Percentiles rank a stretch among this genome's conserved stretches.
These are phyloP conservation scores for Colletotrichum sp. DNA, from an alignment of 2,329 filamentous ascomycete species.

Conservation along the genomic window DNA sequence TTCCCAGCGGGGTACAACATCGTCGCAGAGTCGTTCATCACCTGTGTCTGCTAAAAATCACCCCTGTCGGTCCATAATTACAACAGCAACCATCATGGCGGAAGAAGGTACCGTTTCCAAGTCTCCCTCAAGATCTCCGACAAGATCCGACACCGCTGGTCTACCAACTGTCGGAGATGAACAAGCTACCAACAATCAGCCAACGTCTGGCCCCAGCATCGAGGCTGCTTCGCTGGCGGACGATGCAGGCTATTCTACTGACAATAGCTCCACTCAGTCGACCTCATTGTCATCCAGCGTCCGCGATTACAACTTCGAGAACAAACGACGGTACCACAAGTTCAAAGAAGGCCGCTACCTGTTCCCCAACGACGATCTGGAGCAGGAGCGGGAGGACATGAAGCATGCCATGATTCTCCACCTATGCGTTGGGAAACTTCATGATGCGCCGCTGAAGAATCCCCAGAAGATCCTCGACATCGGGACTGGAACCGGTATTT, in stretches of 20 bases:
- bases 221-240: background rate
- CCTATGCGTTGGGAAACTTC: background rate
- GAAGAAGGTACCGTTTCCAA: background rate
- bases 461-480: background rate
- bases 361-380: slow-evolving; percentile 48
- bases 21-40: background rate
- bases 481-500: slow-evolving; percentile 50
- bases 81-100: background rate
- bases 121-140: background rate
- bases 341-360: slow-evolving; percentile 43
- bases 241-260: background rate
- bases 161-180: background rate
- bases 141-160: background rate
- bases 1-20: background rate
- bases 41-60: background rate
- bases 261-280: background rate
- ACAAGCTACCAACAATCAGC: background rate
- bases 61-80: background rate
- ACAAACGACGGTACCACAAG: slow-evolving; percentile 46
- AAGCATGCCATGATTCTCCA: slow-evolving; percentile 33
- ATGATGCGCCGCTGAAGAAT: background rate
- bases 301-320: slow-evolving; percentile 45
- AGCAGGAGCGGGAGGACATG: slow-evolving; percentile 46
- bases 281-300: slow-evolving; percentile 35
- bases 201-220: background rate